Evolutionary conservation across 2,329 filamentous ascomycete species (phyloP), one percentile per base, ranked within the genome.

Genomic region (Lecanicillium sp.): DNA sequence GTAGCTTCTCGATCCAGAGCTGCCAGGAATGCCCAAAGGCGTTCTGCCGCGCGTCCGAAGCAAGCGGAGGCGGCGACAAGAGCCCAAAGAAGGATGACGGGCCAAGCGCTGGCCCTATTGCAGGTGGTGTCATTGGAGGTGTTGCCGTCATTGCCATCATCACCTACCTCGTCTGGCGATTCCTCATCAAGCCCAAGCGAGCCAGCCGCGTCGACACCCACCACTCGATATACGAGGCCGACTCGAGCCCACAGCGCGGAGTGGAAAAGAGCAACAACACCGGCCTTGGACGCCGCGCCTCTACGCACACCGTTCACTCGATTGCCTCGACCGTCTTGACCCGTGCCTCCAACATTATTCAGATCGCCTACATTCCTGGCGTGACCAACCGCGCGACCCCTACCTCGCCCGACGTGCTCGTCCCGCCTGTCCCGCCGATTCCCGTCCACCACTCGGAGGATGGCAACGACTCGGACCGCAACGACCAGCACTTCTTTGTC

Each of bases 321-420:
- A 87, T 98, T 56, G 92, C 92, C 13, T 96, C 89, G 9, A 97
- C 90, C 18, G 88, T 97, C 43, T 76, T 96, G 44, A 97, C 92
- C 14, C 81, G 92, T 45, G 92, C 92, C 35, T 97, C 92, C 54
- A 98, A 98, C 68, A 90, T 98, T 58, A 98, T 98, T 53, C 92
- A 97, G 65, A 98, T 98, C 62, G 92, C 92, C 40, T 98, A 97
- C 61, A 97, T 98, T 49, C 92, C 92, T 12, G 92, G 92, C 44
- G 89, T 97, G 53, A 96, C 87, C 44, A 96, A 96, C 65, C 79
- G 90, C 49, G 88, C 89, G 11, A 81, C 82, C 7, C 84, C 86
- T 5, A 81, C 84, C n/a, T 90, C 87, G 1, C 86, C 87, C 3
- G 80, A 79, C 29, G 68, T 87, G 15, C 74, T 90, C 36, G 84